phyloP scores from a whole-genome alignment of 306 rosid species.

The Vigna trinervia region DNA sequence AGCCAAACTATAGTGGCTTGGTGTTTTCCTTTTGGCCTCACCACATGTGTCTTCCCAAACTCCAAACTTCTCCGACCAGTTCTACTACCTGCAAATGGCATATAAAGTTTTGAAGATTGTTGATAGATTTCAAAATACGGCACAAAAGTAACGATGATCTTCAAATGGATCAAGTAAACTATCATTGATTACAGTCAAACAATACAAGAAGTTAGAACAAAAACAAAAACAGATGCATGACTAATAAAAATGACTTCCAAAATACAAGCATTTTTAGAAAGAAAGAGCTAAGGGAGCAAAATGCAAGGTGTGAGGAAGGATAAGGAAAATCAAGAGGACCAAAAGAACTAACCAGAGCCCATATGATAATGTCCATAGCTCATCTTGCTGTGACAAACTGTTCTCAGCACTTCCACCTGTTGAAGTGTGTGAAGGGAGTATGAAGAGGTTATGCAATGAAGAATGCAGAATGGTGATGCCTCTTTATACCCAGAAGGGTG shows the following conservation, averaged over 20 bases:
- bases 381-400: slow-evolving; percentile 60
- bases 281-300: background rate
- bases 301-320: slow-evolving; percentile 31
- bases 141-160: slow-evolving; percentile 48
- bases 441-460: slow-evolving; percentile 73
- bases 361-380: slow-evolving; percentile 74
- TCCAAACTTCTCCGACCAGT: slow-evolving; percentile 71
- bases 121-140: slow-evolving; percentile 36
- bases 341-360: slow-evolving; percentile 86
- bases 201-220: background rate
- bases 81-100: slow-evolving; percentile 80
- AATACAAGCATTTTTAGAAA: slow-evolving; percentile 20
- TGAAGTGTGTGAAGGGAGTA: slow-evolving; percentile 49
- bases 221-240: background rate
- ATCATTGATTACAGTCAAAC: slow-evolving; percentile 6
- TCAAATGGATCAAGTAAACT: slow-evolving; percentile 44
- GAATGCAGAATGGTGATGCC: slow-evolving; percentile 61
- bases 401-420: slow-evolving; percentile 42
- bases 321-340: slow-evolving; percentile 33
- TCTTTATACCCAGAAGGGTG: slow-evolving; percentile 70
- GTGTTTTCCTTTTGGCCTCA: slow-evolving; percentile 95
- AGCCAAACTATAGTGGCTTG: slow-evolving; percentile 98
- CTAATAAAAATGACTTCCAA: slow-evolving; percentile 10
- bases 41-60: slow-evolving; percentile 97
- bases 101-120: slow-evolving; percentile 38